These are phyloP conservation scores for Aureobasidium leucospermi DNA, from an alignment of 2,329 filamentous ascomycete genomes.

Conservation along the genomic window DNA sequence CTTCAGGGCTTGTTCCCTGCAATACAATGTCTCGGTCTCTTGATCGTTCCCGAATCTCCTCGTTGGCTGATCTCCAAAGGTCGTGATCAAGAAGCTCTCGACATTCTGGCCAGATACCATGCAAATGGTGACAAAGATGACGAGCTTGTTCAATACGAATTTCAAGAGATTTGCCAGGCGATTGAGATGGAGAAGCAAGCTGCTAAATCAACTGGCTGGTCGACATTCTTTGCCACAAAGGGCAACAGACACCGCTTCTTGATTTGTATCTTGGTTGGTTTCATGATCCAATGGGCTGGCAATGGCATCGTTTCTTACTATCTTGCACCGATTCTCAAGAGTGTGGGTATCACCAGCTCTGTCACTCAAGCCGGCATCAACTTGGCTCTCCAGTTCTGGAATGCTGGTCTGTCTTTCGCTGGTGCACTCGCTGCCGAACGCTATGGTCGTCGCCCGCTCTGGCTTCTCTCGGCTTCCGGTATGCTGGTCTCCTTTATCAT, in stretches of 20 bases:
- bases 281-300: conserved; percentile 34
- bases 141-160: conserved; percentile 51
- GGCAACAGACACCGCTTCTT: conserved; percentile 33
- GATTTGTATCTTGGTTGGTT: conserved; percentile 31
- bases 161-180: conserved; percentile 53
- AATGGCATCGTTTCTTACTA: conserved; percentile 29
- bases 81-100: conserved; percentile 22
- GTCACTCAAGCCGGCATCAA: conserved; percentile 33
- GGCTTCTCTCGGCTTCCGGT: conserved; percentile 34
- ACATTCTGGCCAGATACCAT: conserved; percentile 36
- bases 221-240: conserved; percentile 17
- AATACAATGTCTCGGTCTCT: conserved; percentile 19
- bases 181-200: conserved; percentile 49
- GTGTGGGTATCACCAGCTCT: conserved; percentile 31
- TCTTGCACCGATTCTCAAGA: conserved; percentile 21
- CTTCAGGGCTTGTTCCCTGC: conserved; percentile 21
- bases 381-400: conserved; percentile 33
- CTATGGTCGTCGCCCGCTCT: conserved; percentile 37
- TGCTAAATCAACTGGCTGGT: conserved; percentile 31
- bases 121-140: conserved; percentile 39
- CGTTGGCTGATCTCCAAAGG: conserved; percentile 21
- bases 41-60: conserved; percentile 22
- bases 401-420: conserved; percentile 29
- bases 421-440: conserved; percentile 36
- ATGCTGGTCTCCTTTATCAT: conserved; percentile 40